A percentile compares a stretch with the other conserved stretches of the same genome.
These are phyloP conservation scores for Jaapia argillacea DNA, from an alignment of 768 basidiomycete species.

Conservation along the genomic window DNA sequence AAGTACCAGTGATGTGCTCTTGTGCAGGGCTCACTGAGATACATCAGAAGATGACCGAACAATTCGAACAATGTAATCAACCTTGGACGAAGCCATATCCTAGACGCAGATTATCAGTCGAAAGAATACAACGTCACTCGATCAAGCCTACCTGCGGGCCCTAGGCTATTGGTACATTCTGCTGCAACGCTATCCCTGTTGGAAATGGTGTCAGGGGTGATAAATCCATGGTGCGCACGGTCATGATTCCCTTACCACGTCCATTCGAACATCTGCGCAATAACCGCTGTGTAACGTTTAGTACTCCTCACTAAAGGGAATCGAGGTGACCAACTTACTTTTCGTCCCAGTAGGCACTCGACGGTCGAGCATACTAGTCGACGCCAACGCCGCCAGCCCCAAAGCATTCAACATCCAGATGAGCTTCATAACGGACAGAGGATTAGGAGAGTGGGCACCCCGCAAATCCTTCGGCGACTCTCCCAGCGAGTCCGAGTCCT, in stretches of 20 bases:
- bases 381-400: too few relatives aligned
- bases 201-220: too few relatives aligned
- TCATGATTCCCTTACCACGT: constrained; percentile 7
- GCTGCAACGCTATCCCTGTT: constrained; percentile 5
- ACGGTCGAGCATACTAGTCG: too few relatives aligned
- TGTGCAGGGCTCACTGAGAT: constrained; percentile 26
- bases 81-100: constrained; percentile 62
- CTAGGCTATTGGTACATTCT: constrained; percentile 14
- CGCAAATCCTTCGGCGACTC: too few relatives aligned
- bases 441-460: too few relatives aligned
- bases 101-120: background rate
- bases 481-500: too few relatives aligned
- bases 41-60: background rate
- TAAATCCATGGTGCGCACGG: too few relatives aligned
- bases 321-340: too few relatives aligned
- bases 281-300: constrained; percentile 5
- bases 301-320: too few relatives aligned
- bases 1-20: constrained; percentile 43
- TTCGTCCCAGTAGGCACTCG: too few relatives aligned
- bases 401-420: too few relatives aligned
- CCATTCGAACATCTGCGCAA: constrained; percentile 20
- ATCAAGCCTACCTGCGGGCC: constrained; percentile 13
- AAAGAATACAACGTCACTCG: constrained; percentile 11
- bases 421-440: too few relatives aligned
- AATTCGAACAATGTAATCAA: constrained; percentile 4